Conservation (phyloP, 306 rosid species). For the Vigna angularis region DNA sequence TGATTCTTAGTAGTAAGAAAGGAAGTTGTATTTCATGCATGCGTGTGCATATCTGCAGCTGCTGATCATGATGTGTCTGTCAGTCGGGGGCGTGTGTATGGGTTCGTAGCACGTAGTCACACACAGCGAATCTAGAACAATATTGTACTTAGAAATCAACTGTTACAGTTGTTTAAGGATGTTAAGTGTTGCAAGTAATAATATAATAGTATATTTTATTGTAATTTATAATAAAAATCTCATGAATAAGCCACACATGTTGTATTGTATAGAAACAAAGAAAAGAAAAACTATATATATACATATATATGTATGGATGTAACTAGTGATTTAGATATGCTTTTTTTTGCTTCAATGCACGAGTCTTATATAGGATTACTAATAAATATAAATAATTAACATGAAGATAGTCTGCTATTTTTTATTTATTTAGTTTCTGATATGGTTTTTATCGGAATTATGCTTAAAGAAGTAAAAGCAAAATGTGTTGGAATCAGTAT, state of each 20-base stretch:
- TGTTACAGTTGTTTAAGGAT: slow-evolving; percentile 24
- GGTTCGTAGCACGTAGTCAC: slow-evolving; percentile 1
- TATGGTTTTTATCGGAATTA: no score
- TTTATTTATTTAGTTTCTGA: no score
- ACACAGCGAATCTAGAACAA: slow-evolving; percentile 29
- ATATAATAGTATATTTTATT: not conserved
- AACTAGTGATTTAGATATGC: not conserved
- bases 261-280: not conserved
- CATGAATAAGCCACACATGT: not conserved
- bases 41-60: slow-evolving; percentile 30
- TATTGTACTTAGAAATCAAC: slow-evolving; percentile 14
- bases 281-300: no score
- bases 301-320: no score
- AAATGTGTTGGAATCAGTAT: no score
- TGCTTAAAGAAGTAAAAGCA: no score
- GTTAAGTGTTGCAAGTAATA: not conserved
- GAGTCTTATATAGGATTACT: no score
- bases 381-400: no score
- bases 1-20: not conserved
- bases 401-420: no score
- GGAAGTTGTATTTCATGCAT: slow-evolving; percentile 41
- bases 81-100: not conserved
- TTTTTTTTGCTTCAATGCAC: no score
- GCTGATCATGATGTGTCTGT: slow-evolving; percentile 38
- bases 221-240: not conserved